Evolutionary conservation across 306 rosid genomes (phyloP).

Genomic region (Abrus precatorius): DNA sequence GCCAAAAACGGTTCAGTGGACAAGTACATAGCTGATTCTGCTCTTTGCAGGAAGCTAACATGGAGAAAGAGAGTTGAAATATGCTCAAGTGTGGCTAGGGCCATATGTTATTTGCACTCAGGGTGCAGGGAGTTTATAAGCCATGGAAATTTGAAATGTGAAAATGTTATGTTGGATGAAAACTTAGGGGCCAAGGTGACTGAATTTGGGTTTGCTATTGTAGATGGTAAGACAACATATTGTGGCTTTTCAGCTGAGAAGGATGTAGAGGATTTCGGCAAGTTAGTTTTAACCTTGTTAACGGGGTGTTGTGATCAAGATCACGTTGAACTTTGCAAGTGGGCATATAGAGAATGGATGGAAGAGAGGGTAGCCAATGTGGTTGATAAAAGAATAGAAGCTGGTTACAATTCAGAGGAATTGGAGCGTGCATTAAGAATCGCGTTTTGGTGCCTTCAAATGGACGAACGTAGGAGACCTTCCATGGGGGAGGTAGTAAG

Average conservation of each 20-base stretch:
- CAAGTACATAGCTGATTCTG: constrained; percentile 59
- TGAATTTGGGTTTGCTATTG: constrained; percentile 68
- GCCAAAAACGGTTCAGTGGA: constrained; percentile 68
- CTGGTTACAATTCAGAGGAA: constrained; percentile 55
- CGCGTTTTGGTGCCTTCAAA: constrained; percentile 81
- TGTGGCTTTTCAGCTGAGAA: constrained; percentile 61
- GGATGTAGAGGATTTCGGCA: constrained; percentile 77
- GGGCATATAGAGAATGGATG: constrained; percentile 72
- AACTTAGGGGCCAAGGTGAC: constrained; percentile 68
- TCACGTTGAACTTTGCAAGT: constrained; percentile 54
- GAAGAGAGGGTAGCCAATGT: constrained; percentile 60
- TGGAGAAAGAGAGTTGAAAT: constrained; percentile 77
- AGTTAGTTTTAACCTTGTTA: constrained; percentile 62
- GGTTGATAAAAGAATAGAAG: constrained; percentile 62
- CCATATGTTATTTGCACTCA: constrained; percentile 71
- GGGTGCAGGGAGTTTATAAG: constrained; percentile 75
- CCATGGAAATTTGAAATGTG: constrained; percentile 74
- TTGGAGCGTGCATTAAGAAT: constrained; percentile 68
- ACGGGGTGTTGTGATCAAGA: constrained; percentile 51
- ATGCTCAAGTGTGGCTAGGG: constrained; percentile 70
- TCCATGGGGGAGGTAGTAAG: constrained; percentile 75
- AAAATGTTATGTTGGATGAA: constrained; percentile 70
- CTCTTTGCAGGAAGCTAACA: constrained; percentile 63
- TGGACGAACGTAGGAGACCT: constrained; percentile 65
- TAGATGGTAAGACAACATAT: constrained; percentile 46